Evolutionary conservation across 306 rosid species (phyloP), one percentile per base, ranked within the genome.

Genomic region (Notholithocarpus densiflorus): DNA sequence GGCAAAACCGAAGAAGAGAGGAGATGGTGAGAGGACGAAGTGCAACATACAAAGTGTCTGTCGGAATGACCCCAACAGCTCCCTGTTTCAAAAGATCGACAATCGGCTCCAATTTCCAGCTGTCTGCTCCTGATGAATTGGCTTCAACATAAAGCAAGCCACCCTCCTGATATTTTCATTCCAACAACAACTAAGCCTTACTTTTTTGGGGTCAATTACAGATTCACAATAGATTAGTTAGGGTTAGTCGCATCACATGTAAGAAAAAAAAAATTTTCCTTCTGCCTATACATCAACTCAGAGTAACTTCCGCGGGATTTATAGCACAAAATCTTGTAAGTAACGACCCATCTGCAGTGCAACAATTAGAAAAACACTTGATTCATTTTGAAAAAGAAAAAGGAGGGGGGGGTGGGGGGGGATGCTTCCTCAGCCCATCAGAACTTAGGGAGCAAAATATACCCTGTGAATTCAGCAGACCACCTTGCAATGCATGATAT

Each of bases 1-100:
- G 12, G 45, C 45, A 40, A 40, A 40, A 40, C 12, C 3, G 0
- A 40, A 40, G 11, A 40, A 40, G 65, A 34, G 6, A 6, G 40
- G 55, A 20, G 61, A 2, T 11, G 24, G 21, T 10, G 53, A 11
- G 53, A 29, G 13, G 20, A 59, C 76, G 3, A 31, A 64, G 73
- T 24, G 48, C 8, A 23, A 65, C 89, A 76, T 82, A 94, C 98
- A 89, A 60, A 20, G 97, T 92, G 79, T 94, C 98, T 4, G 98
- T 94, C 61, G 98, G 98, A 75, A 94, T 91, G 73, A 89, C 93
- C 24, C 98, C 97, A 75, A 94, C 98, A 27, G 97, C 98, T 21
- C 98, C 98, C 79, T 89, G 82, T 72, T 87, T 91, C 78, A 94
- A 85, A 45, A 92, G 86, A 74, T 89, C 75, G 6, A 87, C 81